A percentile compares a stretch with the other conserved stretches of the same genome.
Conservation (phyloP, 1,284 basidiomycete species). For the Ceratobasidium sp. region DNA sequence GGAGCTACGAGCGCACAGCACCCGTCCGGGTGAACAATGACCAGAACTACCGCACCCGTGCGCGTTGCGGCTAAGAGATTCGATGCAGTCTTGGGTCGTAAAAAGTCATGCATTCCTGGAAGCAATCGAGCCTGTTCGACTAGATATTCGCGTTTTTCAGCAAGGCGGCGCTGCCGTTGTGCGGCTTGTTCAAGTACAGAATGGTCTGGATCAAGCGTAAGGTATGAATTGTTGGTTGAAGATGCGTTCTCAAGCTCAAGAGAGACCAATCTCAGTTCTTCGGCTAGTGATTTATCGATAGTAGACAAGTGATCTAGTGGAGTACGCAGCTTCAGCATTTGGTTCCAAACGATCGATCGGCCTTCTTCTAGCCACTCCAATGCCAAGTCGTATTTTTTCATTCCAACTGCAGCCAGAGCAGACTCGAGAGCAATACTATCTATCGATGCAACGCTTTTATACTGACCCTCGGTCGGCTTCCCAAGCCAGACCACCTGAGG, state of each 20-base stretch:
- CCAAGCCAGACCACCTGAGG: neutral
- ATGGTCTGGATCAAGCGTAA: neutral
- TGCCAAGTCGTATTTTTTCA: neutral
- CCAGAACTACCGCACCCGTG: neutral
- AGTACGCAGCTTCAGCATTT: neutral
- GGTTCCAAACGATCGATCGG: neutral
- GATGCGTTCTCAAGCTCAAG: neutral
- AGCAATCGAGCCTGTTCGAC: neutral
- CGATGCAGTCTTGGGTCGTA: neutral
- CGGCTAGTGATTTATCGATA: neutral
- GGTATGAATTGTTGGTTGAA: neutral
- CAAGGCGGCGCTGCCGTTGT: constrained; percentile 1
- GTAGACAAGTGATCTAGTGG: neutral
- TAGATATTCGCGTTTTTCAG: neutral
- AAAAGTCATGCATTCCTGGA: neutral
- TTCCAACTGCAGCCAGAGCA: neutral
- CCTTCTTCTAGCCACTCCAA: constrained; percentile 5
- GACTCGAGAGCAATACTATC: neutral
- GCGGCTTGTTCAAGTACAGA: neutral
- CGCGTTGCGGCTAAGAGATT: neutral
- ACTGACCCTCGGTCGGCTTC: neutral
- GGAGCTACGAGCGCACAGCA: neutral
- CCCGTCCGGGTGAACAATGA: neutral
- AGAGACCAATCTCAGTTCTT: neutral
- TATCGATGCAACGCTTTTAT: neutral